Conservation (phyloP, 1,284 basidiomycete species). For the Trametes polyzona region DNA sequence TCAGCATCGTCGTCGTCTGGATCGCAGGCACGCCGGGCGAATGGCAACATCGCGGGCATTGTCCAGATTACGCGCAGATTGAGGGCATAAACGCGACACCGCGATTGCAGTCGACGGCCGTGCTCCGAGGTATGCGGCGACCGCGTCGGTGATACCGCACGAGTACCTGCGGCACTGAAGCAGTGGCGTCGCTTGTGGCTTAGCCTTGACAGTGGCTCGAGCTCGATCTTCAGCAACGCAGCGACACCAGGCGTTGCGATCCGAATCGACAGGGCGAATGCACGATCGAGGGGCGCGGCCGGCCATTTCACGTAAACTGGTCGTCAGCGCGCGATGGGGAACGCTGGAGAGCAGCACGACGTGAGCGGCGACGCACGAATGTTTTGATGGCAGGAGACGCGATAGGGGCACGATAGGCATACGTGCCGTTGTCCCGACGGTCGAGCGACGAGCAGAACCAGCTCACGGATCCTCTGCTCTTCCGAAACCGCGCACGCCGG, state of each 20-base stretch:
- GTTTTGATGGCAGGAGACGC: not conserved
- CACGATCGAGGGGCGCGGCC: not conserved
- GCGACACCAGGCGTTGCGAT: not conserved
- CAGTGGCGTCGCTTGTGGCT: no score
- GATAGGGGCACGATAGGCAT: conserved; percentile 24
- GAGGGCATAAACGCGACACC: not conserved
- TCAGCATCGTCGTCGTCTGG: not conserved
- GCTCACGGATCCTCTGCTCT: not conserved
- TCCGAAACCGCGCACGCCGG: not conserved
- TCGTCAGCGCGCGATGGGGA: not conserved
- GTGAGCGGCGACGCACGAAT: not conserved
- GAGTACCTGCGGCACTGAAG: not conserved
- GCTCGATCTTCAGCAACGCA: no score
- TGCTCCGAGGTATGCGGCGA: not conserved
- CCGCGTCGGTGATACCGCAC: conserved; percentile 8
- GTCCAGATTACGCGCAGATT: not conserved
- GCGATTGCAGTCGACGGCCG: not conserved
- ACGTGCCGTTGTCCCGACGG: conserved; percentile 19
- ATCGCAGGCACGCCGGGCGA: not conserved
- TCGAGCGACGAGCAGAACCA: not conserved
- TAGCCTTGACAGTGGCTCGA: no score
- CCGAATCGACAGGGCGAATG: not conserved
- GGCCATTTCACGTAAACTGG: conserved; percentile 14
- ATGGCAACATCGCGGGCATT: not conserved
- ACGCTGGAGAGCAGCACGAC: not conserved